Evolutionary conservation across 1,139 yeast species (phyloP).

Genomic region (Pichia sp.): DNA sequence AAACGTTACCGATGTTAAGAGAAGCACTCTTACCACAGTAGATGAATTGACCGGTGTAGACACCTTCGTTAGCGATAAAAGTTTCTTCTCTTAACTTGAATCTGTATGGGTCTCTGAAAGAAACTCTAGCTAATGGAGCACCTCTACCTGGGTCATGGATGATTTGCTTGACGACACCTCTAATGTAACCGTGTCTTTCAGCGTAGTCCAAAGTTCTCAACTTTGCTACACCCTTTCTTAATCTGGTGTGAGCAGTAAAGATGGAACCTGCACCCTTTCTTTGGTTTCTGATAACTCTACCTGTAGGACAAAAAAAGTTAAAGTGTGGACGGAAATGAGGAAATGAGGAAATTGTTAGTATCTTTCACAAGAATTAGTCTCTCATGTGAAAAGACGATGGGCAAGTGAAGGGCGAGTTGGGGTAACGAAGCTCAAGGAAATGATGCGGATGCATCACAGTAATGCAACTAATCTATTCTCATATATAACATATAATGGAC

Average conservation of each 20-base stretch:
- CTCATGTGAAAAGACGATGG: too few species aligned
- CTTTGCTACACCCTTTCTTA: slow-evolving; percentile 99
- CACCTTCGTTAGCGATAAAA: slow-evolving; percentile 99
- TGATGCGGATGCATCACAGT: too few species aligned
- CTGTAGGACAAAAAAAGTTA: slow-evolving; percentile 35
- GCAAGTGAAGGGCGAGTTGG: too few species aligned
- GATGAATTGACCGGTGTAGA: slow-evolving; percentile 98
- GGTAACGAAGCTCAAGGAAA: too few species aligned
- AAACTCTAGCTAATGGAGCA: slow-evolving; percentile 99
- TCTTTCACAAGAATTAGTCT: too few species aligned
- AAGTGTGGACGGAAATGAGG: not conserved
- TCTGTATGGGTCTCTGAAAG: slow-evolving; percentile 99
- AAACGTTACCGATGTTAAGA: slow-evolving; percentile 93
- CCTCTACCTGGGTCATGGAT: slow-evolving; percentile 99
- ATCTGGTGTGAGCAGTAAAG: slow-evolving; percentile 99
- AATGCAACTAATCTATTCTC: too few species aligned
- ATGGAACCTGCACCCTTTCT: slow-evolving; percentile 99
- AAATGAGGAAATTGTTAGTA: slow-evolving; percentile 16
- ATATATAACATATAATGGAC: too few species aligned
- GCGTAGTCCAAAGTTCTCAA: slow-evolving; percentile 98
- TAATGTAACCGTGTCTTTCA: slow-evolving; percentile 99
- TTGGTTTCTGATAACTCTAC: slow-evolving; percentile 99
- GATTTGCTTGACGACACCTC: slow-evolving; percentile 98
- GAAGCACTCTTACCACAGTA: slow-evolving; percentile 99
- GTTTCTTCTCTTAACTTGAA: slow-evolving; percentile 97